Evolutionary conservation across 352 stramenopile species (phyloP), one percentile per base, ranked within the genome.

Genomic region (Pythium brassicae): DNA sequence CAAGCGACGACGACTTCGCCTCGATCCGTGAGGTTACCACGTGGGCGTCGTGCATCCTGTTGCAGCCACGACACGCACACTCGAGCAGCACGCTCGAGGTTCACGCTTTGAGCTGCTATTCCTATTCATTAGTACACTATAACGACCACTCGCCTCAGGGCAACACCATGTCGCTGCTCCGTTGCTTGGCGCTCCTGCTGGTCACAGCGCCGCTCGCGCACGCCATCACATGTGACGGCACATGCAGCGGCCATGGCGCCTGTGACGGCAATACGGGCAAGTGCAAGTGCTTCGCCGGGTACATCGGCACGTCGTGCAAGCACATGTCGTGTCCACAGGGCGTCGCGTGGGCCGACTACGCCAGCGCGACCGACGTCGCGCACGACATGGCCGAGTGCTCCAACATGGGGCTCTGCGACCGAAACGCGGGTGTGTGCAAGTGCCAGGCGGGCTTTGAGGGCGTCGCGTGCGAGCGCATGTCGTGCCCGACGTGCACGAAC

Each of bases 381-480:
- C 92, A 98, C 62, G 76, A 73, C 44, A 62, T 74, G 32, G 77
- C 70, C 12, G 90, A 97, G 59, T 98, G 91, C 59, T 89, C 76
- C 45, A 83, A 85, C 56, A 90, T 88, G 72, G 91, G 91, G 45
- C 39, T 70, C 23, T 97, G 91, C 62, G 78, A 97, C 63, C 71
- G 83, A 40, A 62, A 53, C 3, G 86, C 69, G 0, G 92, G 92
- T 10, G 49, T 57, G 15, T 93, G 81, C 55, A 58, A 56, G 26
- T 90, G 83, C 55, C 61, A 78, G 27, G 26, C 57, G 11, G 78
- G 81, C 48, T 92, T 87, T 56, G 76, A 89, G 65, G 83, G 83
- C 29, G 68, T 72, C 10, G 89, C 89, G 3, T 97, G 90, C 61
- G 76, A 89, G 53, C 65, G 74, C 59, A 75, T 89, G 59, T 61